Percentiles rank a stretch among this genome's conserved stretches.
These are phyloP conservation scores for Spergularia bocconei DNA, from an alignment of 148 eudicot genomes.

Conservation along the genomic window DNA sequence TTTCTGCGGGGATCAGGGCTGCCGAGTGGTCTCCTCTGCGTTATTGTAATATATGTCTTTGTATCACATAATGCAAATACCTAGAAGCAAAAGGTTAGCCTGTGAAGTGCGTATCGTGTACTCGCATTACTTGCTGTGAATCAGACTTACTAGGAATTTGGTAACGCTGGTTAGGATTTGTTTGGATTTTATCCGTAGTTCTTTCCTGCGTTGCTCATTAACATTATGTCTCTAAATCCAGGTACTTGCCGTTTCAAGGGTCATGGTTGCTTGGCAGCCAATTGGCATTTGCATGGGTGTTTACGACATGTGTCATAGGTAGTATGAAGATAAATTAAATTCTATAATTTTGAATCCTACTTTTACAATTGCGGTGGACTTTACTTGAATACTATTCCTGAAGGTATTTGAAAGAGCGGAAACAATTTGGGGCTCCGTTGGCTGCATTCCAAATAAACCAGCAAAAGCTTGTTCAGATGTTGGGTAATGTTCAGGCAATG, in stretches of 20 bases:
- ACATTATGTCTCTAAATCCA: slow-evolving; percentile 27
- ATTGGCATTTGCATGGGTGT: slow-evolving; percentile 97
- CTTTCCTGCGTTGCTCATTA: not conserved
- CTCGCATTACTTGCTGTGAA: no score
- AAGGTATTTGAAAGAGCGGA: slow-evolving; percentile 85
- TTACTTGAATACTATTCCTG: slow-evolving; percentile 10
- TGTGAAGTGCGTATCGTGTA: no score
- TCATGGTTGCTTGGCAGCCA: slow-evolving; percentile 98
- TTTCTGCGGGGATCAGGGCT: not conserved
- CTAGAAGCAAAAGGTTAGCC: no score
- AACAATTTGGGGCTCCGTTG: slow-evolving; percentile 86
- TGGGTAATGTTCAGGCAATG: slow-evolving; percentile 88
- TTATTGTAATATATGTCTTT: not conserved
- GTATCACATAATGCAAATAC: no score
- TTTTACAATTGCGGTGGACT: not conserved
- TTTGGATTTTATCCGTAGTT: no score
- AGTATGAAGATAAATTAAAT: slow-evolving; percentile 8
- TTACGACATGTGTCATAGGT: slow-evolving; percentile 98
- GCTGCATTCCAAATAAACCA: slow-evolving; percentile 92
- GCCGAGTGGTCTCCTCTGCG: not conserved
- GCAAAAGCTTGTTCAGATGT: slow-evolving; percentile 82
- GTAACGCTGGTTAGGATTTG: no score
- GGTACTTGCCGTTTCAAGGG: slow-evolving; percentile 96
- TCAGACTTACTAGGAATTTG: no score
- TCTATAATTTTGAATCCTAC: not conserved